Evolutionary conservation across 1,284 basidiomycete genomes (phyloP).

Genomic region (Rhodotorula glutinis): DNA sequence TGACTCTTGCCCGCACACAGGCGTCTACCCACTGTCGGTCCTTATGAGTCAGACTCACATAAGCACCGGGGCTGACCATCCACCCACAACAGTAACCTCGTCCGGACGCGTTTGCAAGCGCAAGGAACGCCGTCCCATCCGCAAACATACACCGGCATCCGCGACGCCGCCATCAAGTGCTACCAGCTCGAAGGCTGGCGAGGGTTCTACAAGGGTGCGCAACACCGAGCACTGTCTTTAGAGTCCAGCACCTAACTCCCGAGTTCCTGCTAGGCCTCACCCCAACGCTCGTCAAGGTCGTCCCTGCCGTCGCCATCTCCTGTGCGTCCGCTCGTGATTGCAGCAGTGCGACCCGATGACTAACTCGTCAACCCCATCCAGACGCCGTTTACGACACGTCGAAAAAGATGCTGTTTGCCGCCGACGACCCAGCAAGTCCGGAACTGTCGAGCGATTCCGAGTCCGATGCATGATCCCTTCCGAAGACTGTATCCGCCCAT

Average conservation of each 20-base stretch:
- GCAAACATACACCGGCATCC: constrained; percentile 77
- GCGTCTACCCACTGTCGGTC: constrained; percentile 66
- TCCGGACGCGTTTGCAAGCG: constrained; percentile 91
- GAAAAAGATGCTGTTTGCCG: constrained; percentile 35
- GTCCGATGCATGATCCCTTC: too few relatives aligned
- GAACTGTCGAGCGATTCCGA: constrained; percentile 4
- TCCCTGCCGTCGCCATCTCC: constrained; percentile 92
- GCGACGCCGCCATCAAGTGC: constrained; percentile 80
- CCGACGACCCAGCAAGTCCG: constrained; percentile 13
- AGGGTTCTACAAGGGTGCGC: constrained; percentile 90
- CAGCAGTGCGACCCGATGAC: too few relatives aligned
- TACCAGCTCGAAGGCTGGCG: constrained; percentile 82
- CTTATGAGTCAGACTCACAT: too few relatives aligned
- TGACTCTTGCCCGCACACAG: constrained; percentile 49
- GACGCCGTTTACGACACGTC: constrained; percentile 38
- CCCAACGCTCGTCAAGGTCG: constrained; percentile 59
- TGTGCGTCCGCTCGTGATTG: constrained; percentile 23
- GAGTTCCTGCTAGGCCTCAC: too few relatives aligned
- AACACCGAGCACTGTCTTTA: too few relatives aligned
- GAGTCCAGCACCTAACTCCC: too few relatives aligned
- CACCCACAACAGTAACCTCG: constrained; percentile 68
- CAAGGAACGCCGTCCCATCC: constrained; percentile 91
- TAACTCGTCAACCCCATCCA: too few relatives aligned
- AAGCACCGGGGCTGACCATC: background rate
- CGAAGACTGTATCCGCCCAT: too few relatives aligned